Percentiles rank a stretch among this genome's conserved stretches.
phyloP scores from a whole-genome alignment of 78 protist genomes.

The Dictyostelium brefeldianum region DNA sequence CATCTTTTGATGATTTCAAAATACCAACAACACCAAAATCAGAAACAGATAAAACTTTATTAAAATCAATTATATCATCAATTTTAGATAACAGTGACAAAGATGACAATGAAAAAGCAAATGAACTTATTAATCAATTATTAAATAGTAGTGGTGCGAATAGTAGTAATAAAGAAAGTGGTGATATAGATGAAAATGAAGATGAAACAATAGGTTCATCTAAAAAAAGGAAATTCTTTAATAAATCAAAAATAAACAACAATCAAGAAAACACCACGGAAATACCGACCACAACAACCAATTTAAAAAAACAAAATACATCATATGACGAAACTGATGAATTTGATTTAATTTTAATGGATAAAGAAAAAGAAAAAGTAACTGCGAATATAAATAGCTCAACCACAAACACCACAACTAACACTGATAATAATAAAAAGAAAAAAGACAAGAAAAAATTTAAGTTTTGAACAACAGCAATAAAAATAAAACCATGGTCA shows the following conservation, averaged over 20 bases:
- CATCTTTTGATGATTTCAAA: not conserved
- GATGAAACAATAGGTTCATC: not conserved
- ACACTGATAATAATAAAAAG: not conserved
- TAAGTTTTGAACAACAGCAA: not conserved
- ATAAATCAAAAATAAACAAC: not conserved
- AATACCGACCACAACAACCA: no score
- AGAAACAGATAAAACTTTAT: not conserved
- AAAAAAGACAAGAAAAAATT: not conserved
- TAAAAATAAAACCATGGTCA: no score
- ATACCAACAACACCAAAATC: not conserved
- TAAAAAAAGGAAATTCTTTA: constrained; percentile 15
- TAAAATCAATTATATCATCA: not conserved
- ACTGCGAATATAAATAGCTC: not conserved
- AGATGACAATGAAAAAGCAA: constrained; percentile 17
- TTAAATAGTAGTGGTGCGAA: not conserved
- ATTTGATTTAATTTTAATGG: not conserved
- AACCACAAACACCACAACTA: no score
- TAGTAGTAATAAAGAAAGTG: not conserved
- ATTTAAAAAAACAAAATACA: no score
- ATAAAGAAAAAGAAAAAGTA: not conserved
- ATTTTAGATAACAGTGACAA: not conserved
- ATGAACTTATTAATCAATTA: not conserved
- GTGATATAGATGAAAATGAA: not conserved
- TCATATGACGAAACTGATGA: constrained; percentile 19
- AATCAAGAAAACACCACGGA: not conserved